Percentiles rank a stretch among this genome's conserved stretches.
phyloP scores from a whole-genome alignment of 2,329 filamentous ascomycete genomes.

The Alternaria incomplexa region DNA sequence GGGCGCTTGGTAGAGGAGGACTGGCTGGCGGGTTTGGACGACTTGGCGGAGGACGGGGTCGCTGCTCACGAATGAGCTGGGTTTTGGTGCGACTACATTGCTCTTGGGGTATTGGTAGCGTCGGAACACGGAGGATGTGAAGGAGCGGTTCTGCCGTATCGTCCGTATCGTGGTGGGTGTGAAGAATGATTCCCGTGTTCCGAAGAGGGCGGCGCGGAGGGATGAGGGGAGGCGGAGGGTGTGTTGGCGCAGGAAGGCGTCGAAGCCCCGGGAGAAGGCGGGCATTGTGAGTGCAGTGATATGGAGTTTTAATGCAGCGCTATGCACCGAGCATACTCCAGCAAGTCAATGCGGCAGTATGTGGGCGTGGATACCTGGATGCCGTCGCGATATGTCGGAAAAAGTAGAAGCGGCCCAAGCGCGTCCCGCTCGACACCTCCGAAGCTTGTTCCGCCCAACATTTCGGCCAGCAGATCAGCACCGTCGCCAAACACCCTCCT shows the following conservation, averaged over 20 bases:
- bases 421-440: conserved; percentile 18
- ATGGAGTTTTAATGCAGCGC: background rate
- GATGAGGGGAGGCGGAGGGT: conserved; percentile 42
- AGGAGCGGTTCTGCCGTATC: conserved; percentile 23
- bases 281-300: conserved; percentile 30
- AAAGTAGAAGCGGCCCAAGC: conserved; percentile 27
- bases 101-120: conserved; percentile 29
- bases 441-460: conserved; percentile 43
- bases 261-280: conserved; percentile 38
- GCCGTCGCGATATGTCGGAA: conserved; percentile 3
- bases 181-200: conserved; percentile 29
- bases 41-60: conserved; percentile 46
- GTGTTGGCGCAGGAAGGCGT: conserved; percentile 32
- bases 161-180: conserved; percentile 15
- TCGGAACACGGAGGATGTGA: conserved; percentile 31
- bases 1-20: conserved; percentile 43
- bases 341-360: background rate
- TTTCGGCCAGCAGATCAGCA: conserved; percentile 33
- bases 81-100: conserved; percentile 4
- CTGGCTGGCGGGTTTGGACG: conserved; percentile 35
- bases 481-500: conserved; percentile 14
- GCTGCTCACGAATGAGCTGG: conserved; percentile 24
- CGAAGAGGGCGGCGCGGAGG: conserved; percentile 40
- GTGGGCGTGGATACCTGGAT: background rate
- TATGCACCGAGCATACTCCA: background rate